Percentiles rank a stretch among this genome's conserved stretches.
These are phyloP conservation scores for Oryza coarctata DNA, from an alignment of 176 grass and related monocot species.

Conservation along the genomic window DNA sequence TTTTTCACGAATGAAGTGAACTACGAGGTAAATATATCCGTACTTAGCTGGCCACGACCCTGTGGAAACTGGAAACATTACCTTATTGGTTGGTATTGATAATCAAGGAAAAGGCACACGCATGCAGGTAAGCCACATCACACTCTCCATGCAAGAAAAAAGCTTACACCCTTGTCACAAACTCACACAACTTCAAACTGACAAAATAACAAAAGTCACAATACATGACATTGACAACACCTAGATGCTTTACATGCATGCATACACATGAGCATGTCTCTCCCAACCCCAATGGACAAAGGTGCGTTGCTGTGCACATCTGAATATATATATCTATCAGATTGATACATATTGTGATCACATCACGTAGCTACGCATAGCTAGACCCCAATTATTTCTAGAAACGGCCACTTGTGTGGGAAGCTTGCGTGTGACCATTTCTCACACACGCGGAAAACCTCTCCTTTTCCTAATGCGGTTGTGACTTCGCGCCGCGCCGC, in stretches of 20 bases:
- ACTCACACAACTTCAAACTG: background rate
- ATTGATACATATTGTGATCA: too few species aligned
- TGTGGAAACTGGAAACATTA: background rate
- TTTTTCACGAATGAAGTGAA: background rate
- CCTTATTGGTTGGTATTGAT: background rate
- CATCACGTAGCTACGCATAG: too few species aligned
- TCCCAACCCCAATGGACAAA: background rate
- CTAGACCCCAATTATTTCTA: background rate
- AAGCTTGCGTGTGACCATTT: slow-evolving; percentile 32
- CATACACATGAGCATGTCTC: background rate
- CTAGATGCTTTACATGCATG: background rate
- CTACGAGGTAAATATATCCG: background rate
- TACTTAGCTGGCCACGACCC: background rate
- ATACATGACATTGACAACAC: background rate
- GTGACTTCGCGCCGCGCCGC: background rate
- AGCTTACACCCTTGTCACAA: background rate
- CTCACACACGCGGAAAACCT: background rate
- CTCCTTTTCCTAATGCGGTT: slow-evolving; percentile 36
- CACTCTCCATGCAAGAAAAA: background rate
- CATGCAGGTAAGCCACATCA: background rate
- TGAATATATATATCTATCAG: background rate
- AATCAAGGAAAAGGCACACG: background rate
- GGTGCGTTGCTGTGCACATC: background rate
- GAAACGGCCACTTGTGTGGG: slow-evolving; percentile 5
- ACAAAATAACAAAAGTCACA: background rate